A percentile compares a stretch with the other conserved stretches of the same genome.
These are phyloP conservation scores for Macrophomina tecta DNA, from an alignment of 2,329 filamentous ascomycete species.

Conservation along the genomic window DNA sequence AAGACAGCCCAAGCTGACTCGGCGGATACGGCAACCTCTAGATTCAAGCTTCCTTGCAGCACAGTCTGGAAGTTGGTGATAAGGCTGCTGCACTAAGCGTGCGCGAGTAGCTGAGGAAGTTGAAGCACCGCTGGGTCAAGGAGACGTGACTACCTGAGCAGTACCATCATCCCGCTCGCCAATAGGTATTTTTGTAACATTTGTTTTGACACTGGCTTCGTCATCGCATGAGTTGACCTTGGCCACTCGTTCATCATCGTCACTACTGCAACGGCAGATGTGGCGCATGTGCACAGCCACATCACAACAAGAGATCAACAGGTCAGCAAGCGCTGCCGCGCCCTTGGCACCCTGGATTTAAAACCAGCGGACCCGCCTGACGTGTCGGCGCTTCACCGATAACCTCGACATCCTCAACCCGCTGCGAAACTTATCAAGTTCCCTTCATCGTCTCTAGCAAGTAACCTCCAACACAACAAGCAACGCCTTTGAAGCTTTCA, in stretches of 20 bases:
- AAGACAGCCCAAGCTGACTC: no score
- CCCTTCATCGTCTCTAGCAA: slow-evolving; percentile 15
- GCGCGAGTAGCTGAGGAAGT: no score
- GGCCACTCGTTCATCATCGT: neutral
- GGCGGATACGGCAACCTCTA: no score
- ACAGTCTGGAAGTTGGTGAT: no score
- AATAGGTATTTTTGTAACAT: no score
- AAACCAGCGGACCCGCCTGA: slow-evolving; percentile 23
- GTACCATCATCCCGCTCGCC: no score
- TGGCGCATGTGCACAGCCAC: slow-evolving; percentile 8
- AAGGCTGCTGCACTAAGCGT: no score
- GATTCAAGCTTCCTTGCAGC: no score
- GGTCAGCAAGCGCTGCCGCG: slow-evolving; percentile 13
- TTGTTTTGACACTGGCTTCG: no score
- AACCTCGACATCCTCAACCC: slow-evolving; percentile 6
- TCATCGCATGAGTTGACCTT: neutral
- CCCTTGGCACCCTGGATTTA: slow-evolving; percentile 19
- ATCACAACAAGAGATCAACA: neutral
- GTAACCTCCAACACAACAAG: neutral
- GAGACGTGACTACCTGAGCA: no score
- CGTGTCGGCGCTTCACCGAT: slow-evolving; percentile 6
- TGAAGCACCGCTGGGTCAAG: no score
- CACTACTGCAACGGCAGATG: neutral
- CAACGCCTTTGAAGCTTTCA: slow-evolving; percentile 25
- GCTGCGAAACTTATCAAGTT: neutral